phyloP scores from a whole-genome alignment of 1,284 basidiomycete species.

The Neonothopanus nambi region DNA sequence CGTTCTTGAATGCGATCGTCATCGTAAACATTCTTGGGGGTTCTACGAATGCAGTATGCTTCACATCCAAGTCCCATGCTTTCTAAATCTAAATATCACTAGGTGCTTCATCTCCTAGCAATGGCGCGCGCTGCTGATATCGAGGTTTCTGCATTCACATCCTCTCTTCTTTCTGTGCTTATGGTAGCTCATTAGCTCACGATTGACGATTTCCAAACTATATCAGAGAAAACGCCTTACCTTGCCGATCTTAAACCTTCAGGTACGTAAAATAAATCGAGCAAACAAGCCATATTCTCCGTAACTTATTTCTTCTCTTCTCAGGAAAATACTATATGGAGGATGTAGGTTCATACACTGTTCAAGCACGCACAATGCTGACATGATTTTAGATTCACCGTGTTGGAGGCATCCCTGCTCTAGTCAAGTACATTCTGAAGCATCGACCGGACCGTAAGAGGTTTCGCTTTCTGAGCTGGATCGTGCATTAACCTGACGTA shows the following conservation, averaged over 20 bases:
- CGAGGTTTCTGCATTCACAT: slow-evolving; percentile 28
- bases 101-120: slow-evolving; percentile 91
- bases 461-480: neutral
- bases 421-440: slow-evolving; percentile 86
- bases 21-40: slow-evolving; percentile 85
- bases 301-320: slow-evolving; percentile 29
- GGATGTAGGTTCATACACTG: slow-evolving; percentile 54
- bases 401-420: slow-evolving; percentile 85
- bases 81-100: neutral
- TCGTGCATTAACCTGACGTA: neutral
- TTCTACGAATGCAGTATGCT: slow-evolving; percentile 88
- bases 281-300: neutral
- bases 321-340: slow-evolving; percentile 97
- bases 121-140: slow-evolving; percentile 92
- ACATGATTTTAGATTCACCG: slow-evolving; percentile 51
- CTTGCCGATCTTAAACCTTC: slow-evolving; percentile 85
- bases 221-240: slow-evolving; percentile 90
- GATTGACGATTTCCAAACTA: slow-evolving; percentile 92
- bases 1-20: slow-evolving; percentile 91
- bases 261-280: neutral
- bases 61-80: slow-evolving; percentile 1
- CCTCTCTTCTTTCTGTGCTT: neutral
- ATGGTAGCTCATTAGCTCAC: slow-evolving; percentile 49
- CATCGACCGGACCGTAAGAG: slow-evolving; percentile 46
- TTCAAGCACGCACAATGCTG: neutral